Evolutionary conservation across 1,139 yeast species (phyloP), one percentile per base, ranked within the genome.

Genomic region (Pichiaceae sp.): DNA sequence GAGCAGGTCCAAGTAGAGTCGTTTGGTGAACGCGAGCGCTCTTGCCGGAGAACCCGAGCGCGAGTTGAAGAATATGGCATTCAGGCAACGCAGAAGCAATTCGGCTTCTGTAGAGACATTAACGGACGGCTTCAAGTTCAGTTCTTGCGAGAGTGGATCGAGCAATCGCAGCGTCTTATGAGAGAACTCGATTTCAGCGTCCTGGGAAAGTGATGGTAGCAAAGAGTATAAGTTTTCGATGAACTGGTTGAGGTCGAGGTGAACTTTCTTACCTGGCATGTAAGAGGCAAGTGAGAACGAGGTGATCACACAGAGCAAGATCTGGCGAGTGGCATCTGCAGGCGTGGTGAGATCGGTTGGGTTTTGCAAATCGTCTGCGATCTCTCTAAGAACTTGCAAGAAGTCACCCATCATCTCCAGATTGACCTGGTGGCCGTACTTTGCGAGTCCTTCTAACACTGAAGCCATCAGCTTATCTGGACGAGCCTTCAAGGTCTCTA

Each of bases 331-430:
- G 41, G 70, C 68, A 23, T 45, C 45, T 32, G 47, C 42, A 8
- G 46, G 40, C 7, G 39, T 54, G 7, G 31, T 9, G n/a, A 12
- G 15, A 51, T 40, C 52, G n/a, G 38, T 38, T n/a, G 43, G 39
- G 27, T 65, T 58, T 19, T 45, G 30, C 60, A 44, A 59, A 31
- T 59, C 69, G 15, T 64, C 63, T 29, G 68, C 65, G n/a, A 69
- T 63, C 58, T 91, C 97, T 49, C 93, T 70, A 53, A 91, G 69
- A 3, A 87, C 95, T 56, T 83, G 94, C 35, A 91, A 67, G 58
- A 91, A 78, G 57, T 91, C 98, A 21, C 97, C 97, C 48, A 91
- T 71, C 38, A 91, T 66, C 47, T 91, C 97, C 38, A 91, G 76
- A 54, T 91, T 91, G 27, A 94, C 89, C 78, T 89, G 79, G 53